Conservation (phyloP, 1,139 yeast genomes). For the Yamadazyma atlantica region DNA sequence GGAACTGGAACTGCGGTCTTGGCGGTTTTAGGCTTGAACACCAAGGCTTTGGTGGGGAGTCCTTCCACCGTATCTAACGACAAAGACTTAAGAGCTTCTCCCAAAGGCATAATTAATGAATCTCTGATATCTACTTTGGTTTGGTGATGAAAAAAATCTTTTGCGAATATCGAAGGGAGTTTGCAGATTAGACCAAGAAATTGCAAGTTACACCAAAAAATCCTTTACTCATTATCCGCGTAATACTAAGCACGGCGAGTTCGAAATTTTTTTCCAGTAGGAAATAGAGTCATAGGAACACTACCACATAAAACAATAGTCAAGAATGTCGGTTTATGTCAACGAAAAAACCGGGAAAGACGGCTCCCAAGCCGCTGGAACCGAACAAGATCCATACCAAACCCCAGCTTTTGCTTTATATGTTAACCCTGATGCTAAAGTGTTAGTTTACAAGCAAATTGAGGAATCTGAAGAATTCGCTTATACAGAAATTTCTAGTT, state of each 20-base stretch:
- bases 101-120: conserved; percentile 49
- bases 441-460: conserved; percentile 63
- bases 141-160: no score
- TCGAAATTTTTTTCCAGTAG: neutral
- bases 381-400: conserved; percentile 69
- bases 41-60: conserved; percentile 65
- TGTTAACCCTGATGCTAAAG: conserved; percentile 55
- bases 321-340: conserved; percentile 51
- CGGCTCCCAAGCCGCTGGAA: conserved; percentile 51
- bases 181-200: no score
- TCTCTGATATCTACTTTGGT: neutral
- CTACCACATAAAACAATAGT: neutral
- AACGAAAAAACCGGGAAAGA: conserved; percentile 75
- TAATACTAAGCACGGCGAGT: neutral
- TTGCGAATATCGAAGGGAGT: no score
- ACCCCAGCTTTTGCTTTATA: conserved; percentile 83
- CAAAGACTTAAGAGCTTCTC: conserved; percentile 58
- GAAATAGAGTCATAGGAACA: neutral
- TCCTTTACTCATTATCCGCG: neutral
- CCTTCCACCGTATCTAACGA: conserved; percentile 49
- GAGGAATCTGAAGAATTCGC: conserved; percentile 55
- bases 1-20: conserved; percentile 83
- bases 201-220: no score
- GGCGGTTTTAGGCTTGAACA: conserved; percentile 90
- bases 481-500: conserved; percentile 81